Conservation (phyloP, 495 filamentous ascomycete species). For the Aspergillus egyptiacus region DNA sequence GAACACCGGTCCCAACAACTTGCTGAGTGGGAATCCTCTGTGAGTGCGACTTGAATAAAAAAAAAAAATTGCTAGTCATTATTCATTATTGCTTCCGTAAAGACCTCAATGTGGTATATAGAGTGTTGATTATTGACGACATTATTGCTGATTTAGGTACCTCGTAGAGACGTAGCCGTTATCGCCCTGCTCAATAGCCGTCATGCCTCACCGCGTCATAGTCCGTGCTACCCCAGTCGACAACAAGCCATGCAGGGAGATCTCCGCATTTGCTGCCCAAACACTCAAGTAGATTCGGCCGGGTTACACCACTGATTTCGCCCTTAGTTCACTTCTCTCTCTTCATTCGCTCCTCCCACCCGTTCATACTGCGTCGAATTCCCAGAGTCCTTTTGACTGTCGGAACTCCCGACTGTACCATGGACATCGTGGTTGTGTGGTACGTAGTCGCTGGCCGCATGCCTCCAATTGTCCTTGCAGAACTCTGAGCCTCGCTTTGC, state of each 20-base stretch:
- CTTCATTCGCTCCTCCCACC: slow-evolving; percentile 48
- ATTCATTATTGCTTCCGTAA: neutral
- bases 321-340: slow-evolving; percentile 18
- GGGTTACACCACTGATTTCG: neutral
- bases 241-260: neutral
- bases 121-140: neutral
- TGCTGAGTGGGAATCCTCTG: neutral
- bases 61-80: too few relatives aligned
- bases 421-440: slow-evolving; percentile 50
- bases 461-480: slow-evolving; percentile 16
- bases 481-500: slow-evolving; percentile 24
- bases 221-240: neutral
- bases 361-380: slow-evolving; percentile 52
- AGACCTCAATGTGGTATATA: neutral
- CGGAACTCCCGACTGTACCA: slow-evolving; percentile 27
- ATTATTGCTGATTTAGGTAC: neutral
- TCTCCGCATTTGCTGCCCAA: slow-evolving; percentile 1
- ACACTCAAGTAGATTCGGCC: neutral
- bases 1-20: neutral
- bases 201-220: slow-evolving; percentile 1
- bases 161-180: too few relatives aligned
- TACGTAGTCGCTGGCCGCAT: slow-evolving; percentile 40
- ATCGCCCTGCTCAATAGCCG: neutral
- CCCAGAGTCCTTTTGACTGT: slow-evolving; percentile 48
- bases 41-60: neutral